Percentiles rank a stretch among this genome's conserved stretches.
phyloP scores from a whole-genome alignment of 495 filamentous ascomycete genomes.

The Bacidia rubella region DNA sequence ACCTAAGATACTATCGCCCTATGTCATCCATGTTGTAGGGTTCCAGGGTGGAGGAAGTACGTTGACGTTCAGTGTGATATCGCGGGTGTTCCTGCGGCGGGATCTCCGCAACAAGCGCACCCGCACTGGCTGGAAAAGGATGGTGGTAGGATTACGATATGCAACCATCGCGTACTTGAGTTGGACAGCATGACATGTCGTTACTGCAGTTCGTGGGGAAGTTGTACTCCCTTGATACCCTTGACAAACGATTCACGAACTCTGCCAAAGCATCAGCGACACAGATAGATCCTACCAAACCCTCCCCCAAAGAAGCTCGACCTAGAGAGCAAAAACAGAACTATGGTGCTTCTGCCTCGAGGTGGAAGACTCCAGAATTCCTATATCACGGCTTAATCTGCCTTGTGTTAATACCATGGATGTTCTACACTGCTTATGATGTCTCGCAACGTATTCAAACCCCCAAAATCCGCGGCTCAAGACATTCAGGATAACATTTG shows the following conservation, averaged over 20 bases:
- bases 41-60: neutral
- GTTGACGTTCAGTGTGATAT: neutral
- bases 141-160: no score
- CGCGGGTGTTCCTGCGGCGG: neutral
- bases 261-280: conserved; percentile 46
- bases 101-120: no score
- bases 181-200: conserved; percentile 24
- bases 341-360: conserved; percentile 36
- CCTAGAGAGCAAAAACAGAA: conserved; percentile 32
- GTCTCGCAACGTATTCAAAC: conserved; percentile 63
- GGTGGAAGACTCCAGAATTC: conserved; percentile 83
- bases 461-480: conserved; percentile 1
- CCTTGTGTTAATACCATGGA: conserved; percentile 54
- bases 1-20: neutral
- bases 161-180: no score
- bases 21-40: neutral
- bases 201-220: conserved; percentile 35
- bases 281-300: conserved; percentile 12
- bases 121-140: no score
- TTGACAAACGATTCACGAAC: conserved; percentile 82
- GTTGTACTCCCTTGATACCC: conserved; percentile 74
- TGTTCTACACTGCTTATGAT: conserved; percentile 80
- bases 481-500: conserved; percentile 1
- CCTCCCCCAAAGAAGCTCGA: conserved; percentile 1
- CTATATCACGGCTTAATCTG: conserved; percentile 68